Percentiles rank a stretch among this genome's conserved stretches.
phyloP scores from a whole-genome alignment of 2,329 filamentous ascomycete genomes.

The Beauveria sp. region DNA sequence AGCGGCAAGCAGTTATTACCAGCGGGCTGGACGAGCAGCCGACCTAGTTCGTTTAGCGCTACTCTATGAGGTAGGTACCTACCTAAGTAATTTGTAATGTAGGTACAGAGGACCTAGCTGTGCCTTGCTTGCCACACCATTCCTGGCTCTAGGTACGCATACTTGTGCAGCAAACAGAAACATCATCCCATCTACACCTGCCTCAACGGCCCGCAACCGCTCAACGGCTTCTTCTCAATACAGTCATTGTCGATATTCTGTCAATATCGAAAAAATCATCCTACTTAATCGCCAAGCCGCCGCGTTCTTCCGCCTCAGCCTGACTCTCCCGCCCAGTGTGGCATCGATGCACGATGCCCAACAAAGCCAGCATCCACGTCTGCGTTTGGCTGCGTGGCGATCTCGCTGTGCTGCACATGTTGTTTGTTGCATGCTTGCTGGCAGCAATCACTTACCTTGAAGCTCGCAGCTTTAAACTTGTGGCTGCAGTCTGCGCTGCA shows the following conservation, averaged over 20 bases:
- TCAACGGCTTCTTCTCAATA: not conserved
- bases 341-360: constrained; percentile 8
- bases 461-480: constrained; percentile 1
- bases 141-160: not conserved
- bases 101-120: not conserved
- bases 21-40: not conserved
- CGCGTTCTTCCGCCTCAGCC: not conserved
- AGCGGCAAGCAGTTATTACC: not conserved
- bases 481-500: constrained; percentile 3
- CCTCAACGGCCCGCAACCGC: not conserved
- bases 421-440: constrained; percentile 4
- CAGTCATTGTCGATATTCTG: not conserved
- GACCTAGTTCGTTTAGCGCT: not conserved
- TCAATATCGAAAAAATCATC: not conserved
- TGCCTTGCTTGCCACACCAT: not conserved
- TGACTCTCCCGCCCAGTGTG: constrained; percentile 1
- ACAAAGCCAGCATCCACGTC: constrained; percentile 3
- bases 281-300: not conserved
- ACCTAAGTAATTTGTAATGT: not conserved
- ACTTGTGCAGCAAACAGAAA: not conserved
- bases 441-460: not conserved
- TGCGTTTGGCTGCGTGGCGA: constrained; percentile 1
- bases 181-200: not conserved
- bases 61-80: too few species aligned
- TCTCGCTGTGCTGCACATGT: constrained; percentile 1